These are phyloP conservation scores for Pulveroboletus sp. DNA, from an alignment of 768 basidiomycete species.

Conservation along the genomic window DNA sequence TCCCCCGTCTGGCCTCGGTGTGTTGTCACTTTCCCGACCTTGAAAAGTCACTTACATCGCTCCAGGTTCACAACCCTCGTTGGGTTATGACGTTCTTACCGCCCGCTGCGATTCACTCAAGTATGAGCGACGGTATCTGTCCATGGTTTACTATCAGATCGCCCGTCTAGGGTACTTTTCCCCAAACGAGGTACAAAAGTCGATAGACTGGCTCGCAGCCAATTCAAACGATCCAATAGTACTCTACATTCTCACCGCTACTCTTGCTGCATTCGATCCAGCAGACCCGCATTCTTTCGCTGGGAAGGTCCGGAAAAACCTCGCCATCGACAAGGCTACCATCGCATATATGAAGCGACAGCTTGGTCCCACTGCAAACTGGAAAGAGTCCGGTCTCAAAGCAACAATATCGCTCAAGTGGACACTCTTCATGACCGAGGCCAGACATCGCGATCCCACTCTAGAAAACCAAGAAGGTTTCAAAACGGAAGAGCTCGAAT, in stretches of 20 bases:
- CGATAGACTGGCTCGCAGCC: constrained; percentile 69
- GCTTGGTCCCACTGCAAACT: constrained; percentile 48
- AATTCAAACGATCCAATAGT: constrained; percentile 68
- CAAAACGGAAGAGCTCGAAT: constrained; percentile 77
- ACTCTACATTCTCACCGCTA: constrained; percentile 63
- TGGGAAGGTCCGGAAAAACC: constrained; percentile 43
- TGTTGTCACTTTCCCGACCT: background rate
- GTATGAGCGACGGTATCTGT: constrained; percentile 69
- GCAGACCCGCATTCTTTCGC: constrained; percentile 50
- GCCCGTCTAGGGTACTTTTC: constrained; percentile 61
- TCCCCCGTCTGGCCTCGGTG: constrained; percentile 55
- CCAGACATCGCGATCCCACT: constrained; percentile 62
- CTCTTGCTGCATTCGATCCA: constrained; percentile 66
- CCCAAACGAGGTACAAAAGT: constrained; percentile 54
- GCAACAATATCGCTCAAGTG: constrained; percentile 79
- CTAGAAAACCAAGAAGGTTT: constrained; percentile 65
- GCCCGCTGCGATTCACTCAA: constrained; percentile 71
- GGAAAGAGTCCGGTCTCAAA: constrained; percentile 72
- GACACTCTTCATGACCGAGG: constrained; percentile 81
- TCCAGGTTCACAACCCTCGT: constrained; percentile 40
- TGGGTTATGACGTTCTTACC: constrained; percentile 66
- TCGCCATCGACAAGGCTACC: constrained; percentile 46
- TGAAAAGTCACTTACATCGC: constrained; percentile 3
- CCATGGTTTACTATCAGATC: constrained; percentile 59
- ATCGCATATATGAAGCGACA: constrained; percentile 61